phyloP scores from a whole-genome alignment of 176 grass and related monocot species.

The Areca catechu region DNA sequence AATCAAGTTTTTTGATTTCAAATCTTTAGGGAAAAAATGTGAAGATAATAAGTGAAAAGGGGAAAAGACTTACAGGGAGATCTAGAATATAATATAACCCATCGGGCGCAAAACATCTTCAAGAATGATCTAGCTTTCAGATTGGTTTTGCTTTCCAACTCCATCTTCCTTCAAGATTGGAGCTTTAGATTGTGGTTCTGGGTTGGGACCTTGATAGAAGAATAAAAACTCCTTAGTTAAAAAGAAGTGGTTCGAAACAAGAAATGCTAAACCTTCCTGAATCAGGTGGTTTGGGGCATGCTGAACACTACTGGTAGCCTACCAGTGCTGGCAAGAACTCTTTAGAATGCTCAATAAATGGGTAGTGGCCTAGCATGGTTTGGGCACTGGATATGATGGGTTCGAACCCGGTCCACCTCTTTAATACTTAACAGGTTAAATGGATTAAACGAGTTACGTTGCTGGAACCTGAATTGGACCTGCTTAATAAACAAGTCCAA shows the following conservation, averaged over 20 bases:
- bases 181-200: background rate
- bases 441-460: too few relatives aligned
- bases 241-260: conserved; percentile 6
- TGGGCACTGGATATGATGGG: too few relatives aligned
- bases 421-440: too few relatives aligned
- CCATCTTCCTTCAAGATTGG: conserved; percentile 13
- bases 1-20: background rate
- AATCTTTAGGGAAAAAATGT: background rate
- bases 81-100: conserved; percentile 70
- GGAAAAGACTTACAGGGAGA: conserved; percentile 42
- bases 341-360: too few relatives aligned
- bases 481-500: too few relatives aligned
- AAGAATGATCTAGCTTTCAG: conserved; percentile 56
- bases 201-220: conserved; percentile 3
- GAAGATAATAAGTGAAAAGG: background rate
- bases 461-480: too few relatives aligned
- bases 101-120: conserved; percentile 83
- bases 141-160: conserved; percentile 14
- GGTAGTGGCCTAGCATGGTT: too few relatives aligned
- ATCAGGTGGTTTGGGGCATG: too few relatives aligned
- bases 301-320: too few relatives aligned
- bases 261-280: too few relatives aligned
- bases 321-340: too few relatives aligned
- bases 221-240: conserved; percentile 26
- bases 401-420: too few relatives aligned